Conservation (phyloP, 495 filamentous ascomycete species). For the Penicillium antarcticum region DNA sequence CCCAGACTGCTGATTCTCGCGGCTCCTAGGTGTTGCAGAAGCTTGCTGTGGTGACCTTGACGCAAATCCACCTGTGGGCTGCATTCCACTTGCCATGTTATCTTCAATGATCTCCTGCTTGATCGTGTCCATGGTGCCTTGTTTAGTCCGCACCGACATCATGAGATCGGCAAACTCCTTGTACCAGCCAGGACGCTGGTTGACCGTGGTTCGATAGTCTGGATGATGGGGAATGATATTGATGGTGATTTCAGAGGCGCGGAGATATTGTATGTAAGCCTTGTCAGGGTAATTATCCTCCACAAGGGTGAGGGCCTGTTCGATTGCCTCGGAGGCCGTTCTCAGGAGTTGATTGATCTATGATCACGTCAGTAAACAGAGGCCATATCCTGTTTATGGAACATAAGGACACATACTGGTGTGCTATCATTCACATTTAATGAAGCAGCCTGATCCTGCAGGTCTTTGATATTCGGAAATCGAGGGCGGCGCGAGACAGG, state of each 20-base stretch:
- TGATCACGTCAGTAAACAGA: slow-evolving; percentile 15
- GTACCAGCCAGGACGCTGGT: slow-evolving; percentile 34
- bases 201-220: slow-evolving; percentile 49
- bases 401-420: slow-evolving; percentile 31
- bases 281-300: slow-evolving; percentile 55
- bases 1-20: slow-evolving; percentile 18
- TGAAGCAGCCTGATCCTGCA: slow-evolving; percentile 49
- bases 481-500: slow-evolving; percentile 22
- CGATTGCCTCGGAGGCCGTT: slow-evolving; percentile 35
- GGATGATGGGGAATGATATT: slow-evolving; percentile 70
- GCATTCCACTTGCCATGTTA: slow-evolving; percentile 33
- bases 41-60: slow-evolving; percentile 7
- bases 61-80: slow-evolving; percentile 20
- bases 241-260: slow-evolving; percentile 71
- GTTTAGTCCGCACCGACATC: slow-evolving; percentile 46
- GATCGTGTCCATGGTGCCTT: slow-evolving; percentile 43
- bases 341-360: slow-evolving; percentile 35
- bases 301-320: slow-evolving; percentile 29
- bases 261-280: slow-evolving; percentile 75
- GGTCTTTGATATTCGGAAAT: slow-evolving; percentile 73
- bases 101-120: slow-evolving; percentile 45
- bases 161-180: slow-evolving; percentile 42
- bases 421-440: slow-evolving; percentile 40
- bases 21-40: slow-evolving; percentile 16
- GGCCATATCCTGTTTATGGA: not conserved